Conservation (phyloP, 495 filamentous ascomycete genomes). For the Daldinia caldariorum region DNA sequence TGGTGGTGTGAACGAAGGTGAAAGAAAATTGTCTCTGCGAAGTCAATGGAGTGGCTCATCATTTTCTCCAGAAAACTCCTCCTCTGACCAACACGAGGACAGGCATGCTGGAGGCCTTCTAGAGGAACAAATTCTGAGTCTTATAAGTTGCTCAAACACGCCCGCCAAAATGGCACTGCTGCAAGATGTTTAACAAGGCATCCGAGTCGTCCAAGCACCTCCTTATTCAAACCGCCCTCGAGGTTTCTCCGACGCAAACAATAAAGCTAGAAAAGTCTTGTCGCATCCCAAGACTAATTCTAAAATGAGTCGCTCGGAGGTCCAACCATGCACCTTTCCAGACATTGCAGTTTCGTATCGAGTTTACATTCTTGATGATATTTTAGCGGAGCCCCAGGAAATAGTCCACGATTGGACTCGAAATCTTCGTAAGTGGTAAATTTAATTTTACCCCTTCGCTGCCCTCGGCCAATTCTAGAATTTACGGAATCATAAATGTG, state of each 20-base stretch:
- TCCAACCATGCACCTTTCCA: slow-evolving; percentile 33
- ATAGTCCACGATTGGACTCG: slow-evolving; percentile 42
- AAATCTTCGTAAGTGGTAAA: slow-evolving; percentile 11
- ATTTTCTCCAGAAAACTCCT: slow-evolving; percentile 8
- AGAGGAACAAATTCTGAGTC: slow-evolving; percentile 1
- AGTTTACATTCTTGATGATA: slow-evolving; percentile 44
- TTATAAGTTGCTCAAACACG: slow-evolving; percentile 27
- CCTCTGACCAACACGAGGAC: slow-evolving; percentile 18
- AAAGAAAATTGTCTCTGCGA: slow-evolving; percentile 14
- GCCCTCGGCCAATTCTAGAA: neutral
- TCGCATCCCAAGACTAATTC: neutral
- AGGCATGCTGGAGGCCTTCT: slow-evolving; percentile 26
- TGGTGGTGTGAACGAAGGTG: slow-evolving; percentile 13
- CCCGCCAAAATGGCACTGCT: slow-evolving; percentile 30
- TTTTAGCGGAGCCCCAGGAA: slow-evolving; percentile 44
- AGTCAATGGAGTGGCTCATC: slow-evolving; percentile 11
- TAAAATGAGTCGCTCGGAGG: slow-evolving; percentile 33
- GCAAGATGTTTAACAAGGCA: slow-evolving; percentile 12
- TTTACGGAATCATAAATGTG: neutral
- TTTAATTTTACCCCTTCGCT: too few species aligned
- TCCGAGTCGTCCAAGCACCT: slow-evolving; percentile 6
- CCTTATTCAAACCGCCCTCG: slow-evolving; percentile 15
- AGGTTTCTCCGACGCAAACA: slow-evolving; percentile 6
- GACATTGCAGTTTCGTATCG: slow-evolving; percentile 42
- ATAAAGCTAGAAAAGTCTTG: neutral